Base-by-base conservation (phyloP, 2,329 filamentous ascomycete species). In the Xylaria sp. region DNA sequence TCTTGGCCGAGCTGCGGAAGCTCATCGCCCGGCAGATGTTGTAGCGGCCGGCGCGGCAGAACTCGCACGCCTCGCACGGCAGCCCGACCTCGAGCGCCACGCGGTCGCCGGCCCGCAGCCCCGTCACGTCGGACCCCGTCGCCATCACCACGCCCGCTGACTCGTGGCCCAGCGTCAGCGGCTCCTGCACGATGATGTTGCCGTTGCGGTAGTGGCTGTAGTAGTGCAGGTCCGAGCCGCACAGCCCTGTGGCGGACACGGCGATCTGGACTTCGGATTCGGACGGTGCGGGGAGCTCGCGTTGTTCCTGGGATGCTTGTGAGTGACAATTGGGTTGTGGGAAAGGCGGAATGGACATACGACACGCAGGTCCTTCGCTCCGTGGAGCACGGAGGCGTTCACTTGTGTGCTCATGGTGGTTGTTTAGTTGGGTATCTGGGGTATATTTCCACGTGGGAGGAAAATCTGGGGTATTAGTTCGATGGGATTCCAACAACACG, bases 151-250 rank as follows among this genome's bases (percentile, higher is more conserved):
- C 79, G 43, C 89, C 89, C 11, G 88, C 85, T 10, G 88, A 90
- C 74, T 92, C 89, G 72, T 92, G 90, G 67, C 90, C 90, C 29
- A 84, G 76, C 1, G 79, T 82, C 43, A 85, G 70, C 23, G 83
- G 83, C 65, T 81, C 82, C 21, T 77, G 78, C 44, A 87, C 85
- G 44, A 85, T 74, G 70, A 89, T 85, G 77, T 87, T 83, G 60
- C 87, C 87, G 69, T 89, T 89, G 74, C 85, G 83, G 76, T 82
- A 88, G 75, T 89, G 86, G 71, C 79, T 82, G 77, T 82, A 89
- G 79, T 90, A 90, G 74, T 88, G 86, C 58, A 88, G 80, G 73
- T 90, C 87, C 35, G 86, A 88, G 67, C 87, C 87, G 75, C 87
- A 90, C 72, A 90, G 80, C 47, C 87, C 87, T 13, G 87, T 90